These are phyloP conservation scores for Neurospora pannonica DNA, from an alignment of 495 filamentous ascomycete genomes.

Conservation along the genomic window DNA sequence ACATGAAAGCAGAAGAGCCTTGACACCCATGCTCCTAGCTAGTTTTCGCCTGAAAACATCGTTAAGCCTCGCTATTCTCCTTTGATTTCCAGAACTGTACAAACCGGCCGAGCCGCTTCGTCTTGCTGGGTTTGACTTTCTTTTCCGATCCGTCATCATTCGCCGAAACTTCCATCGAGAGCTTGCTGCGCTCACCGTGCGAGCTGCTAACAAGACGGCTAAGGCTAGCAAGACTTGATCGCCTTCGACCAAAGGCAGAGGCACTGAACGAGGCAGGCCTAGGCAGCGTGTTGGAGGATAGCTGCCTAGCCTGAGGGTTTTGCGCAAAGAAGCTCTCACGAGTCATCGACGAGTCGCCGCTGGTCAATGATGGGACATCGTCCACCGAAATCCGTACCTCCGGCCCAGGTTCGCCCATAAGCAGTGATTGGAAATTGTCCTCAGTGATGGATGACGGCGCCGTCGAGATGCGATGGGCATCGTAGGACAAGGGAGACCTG, in stretches of 20 bases:
- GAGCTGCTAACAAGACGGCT: conserved; percentile 73
- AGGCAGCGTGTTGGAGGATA: conserved; percentile 14
- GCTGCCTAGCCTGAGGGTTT: conserved; percentile 31
- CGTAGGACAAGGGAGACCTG: conserved; percentile 54
- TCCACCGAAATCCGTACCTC: conserved; percentile 69
- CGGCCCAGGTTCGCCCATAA: conserved; percentile 53
- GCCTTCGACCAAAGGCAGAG: conserved; percentile 58
- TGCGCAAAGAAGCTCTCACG: conserved; percentile 45
- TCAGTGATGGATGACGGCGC: conserved; percentile 63
- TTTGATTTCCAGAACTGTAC: conserved; percentile 76
- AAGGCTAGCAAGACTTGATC: conserved; percentile 76
- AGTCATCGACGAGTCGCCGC: conserved; percentile 78
- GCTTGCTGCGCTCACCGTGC: conserved; percentile 69
- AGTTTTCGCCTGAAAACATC: neutral
- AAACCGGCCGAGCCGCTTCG: conserved; percentile 65
- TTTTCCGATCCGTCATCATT: conserved; percentile 46
- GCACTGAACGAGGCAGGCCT: conserved; percentile 63
- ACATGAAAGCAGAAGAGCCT: neutral
- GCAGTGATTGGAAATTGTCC: conserved; percentile 51
- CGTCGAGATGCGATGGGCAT: conserved; percentile 60
- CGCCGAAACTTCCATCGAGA: conserved; percentile 56
- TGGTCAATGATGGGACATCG: conserved; percentile 79
- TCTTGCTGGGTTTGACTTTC: conserved; percentile 56
- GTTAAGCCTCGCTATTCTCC: conserved; percentile 16
- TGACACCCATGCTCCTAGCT: neutral